Conservation (phyloP, 108 stramenopile genomes). For the Cyclotella cryptica region DNA sequence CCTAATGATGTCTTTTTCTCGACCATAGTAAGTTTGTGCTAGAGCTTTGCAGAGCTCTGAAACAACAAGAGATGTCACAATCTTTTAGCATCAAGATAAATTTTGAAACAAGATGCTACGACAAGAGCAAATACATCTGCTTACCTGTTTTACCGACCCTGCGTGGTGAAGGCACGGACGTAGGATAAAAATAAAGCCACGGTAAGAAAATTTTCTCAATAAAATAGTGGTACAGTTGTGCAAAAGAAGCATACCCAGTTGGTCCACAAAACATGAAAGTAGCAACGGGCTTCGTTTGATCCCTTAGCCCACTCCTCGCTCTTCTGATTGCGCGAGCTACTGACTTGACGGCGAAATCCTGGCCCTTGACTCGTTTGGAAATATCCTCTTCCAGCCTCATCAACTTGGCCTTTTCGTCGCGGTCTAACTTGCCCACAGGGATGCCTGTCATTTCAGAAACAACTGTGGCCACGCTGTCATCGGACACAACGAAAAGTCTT, state of each 20-base stretch:
- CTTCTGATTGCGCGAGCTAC: conserved; percentile 83
- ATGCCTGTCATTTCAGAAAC: conserved; percentile 73
- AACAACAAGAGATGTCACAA: background rate
- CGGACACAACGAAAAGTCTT: conserved; percentile 73
- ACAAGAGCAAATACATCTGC: background rate
- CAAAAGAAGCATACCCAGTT: conserved; percentile 47
- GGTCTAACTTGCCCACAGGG: conserved; percentile 77
- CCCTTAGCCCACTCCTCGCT: conserved; percentile 83
- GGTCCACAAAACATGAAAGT: conserved; percentile 91
- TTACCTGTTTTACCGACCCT: conserved; percentile 19
- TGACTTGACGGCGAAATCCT: conserved; percentile 83
- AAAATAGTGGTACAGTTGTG: background rate
- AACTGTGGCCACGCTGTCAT: conserved; percentile 66
- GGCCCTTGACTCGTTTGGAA: conserved; percentile 84
- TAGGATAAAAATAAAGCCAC: background rate
- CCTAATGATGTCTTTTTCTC: conserved; percentile 87
- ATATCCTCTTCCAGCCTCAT: conserved; percentile 77
- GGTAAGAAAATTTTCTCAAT: background rate
- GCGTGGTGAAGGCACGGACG: background rate
- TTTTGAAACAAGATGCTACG: background rate
- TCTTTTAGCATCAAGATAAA: background rate
- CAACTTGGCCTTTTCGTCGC: conserved; percentile 82
- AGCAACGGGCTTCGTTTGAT: conserved; percentile 78
- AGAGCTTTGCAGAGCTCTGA: conserved; percentile 82
- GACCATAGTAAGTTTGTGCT: conserved; percentile 85